Conservation (phyloP, 2,329 filamentous ascomycete species). For the Hypoxylon sp. region DNA sequence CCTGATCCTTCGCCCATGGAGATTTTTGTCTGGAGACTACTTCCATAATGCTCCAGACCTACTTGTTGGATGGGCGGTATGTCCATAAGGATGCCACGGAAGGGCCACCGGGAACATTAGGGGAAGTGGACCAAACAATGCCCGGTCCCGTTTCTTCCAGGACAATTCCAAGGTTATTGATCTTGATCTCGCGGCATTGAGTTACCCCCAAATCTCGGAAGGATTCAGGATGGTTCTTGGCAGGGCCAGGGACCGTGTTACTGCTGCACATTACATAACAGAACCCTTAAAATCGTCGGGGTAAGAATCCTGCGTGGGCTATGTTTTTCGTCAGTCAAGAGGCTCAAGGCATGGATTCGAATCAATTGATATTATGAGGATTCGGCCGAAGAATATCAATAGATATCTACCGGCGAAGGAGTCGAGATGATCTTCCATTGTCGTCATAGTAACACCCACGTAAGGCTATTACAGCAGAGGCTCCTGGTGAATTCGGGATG, state of each 20-base stretch:
- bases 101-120: conserved; percentile 19
- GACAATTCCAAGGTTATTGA: conserved; percentile 12
- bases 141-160: conserved; percentile 23
- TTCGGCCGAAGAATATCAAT: background rate
- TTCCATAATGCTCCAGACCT: background rate
- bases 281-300: background rate
- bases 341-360: conserved; percentile 13
- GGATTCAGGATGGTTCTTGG: conserved; percentile 33
- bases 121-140: conserved; percentile 20
- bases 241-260: conserved; percentile 30
- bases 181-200: conserved; percentile 41
- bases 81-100: conserved; percentile 20
- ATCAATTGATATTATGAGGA: conserved; percentile 24
- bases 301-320: conserved; percentile 13
- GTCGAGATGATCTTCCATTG: conserved; percentile 6
- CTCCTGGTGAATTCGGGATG: background rate
- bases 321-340: conserved; percentile 15
- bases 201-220: conserved; percentile 23
- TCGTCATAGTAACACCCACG: conserved; percentile 29
- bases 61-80: conserved; percentile 12
- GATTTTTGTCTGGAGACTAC: conserved; percentile 17
- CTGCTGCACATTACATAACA: conserved; percentile 2
- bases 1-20: conserved; percentile 7
- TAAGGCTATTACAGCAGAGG: conserved; percentile 9
- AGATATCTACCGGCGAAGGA: conserved; percentile 12